Conservation (phyloP, 352 stramenopile genomes). For the Thalassiosira livingstoniorum region DNA sequence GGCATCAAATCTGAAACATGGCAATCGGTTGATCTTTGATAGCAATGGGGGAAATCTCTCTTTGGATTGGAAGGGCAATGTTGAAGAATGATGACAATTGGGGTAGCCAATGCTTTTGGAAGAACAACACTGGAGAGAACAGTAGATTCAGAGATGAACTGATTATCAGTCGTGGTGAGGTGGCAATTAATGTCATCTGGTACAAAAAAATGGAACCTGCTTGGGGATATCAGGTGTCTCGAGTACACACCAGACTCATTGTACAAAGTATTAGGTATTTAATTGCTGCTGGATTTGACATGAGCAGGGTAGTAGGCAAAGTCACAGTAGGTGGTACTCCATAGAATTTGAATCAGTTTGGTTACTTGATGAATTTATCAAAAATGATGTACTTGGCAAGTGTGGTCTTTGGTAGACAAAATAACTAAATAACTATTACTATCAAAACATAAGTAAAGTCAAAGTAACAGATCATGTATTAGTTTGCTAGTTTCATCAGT, state of each 20-base stretch:
- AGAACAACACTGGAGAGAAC: not conserved
- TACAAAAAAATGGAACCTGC: constrained; percentile 6
- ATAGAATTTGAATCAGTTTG: not conserved
- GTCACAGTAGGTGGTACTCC: not conserved
- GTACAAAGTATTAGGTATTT: constrained; percentile 1
- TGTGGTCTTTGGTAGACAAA: no score
- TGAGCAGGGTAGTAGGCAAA: not conserved
- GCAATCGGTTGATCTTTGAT: constrained; percentile 1
- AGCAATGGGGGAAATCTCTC: not conserved
- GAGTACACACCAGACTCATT: not conserved
- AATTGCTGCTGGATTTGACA: constrained; percentile 16
- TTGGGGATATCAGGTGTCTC: constrained; percentile 1
- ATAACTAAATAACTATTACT: no score
- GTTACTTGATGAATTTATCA: not conserved
- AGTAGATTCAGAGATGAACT: not conserved
- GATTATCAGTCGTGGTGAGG: not conserved
- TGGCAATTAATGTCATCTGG: constrained; percentile 1
- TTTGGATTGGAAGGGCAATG: constrained; percentile 14
- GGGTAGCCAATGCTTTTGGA: not conserved
- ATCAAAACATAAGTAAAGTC: no score
- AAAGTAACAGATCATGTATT: not conserved
- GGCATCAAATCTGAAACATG: not conserved
- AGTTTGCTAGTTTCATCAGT: no score
- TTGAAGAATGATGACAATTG: constrained; percentile 2
- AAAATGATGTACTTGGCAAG: not conserved